A percentile compares a stretch with the other conserved stretches of the same genome.
These are phyloP conservation scores for Alternaria brassicicola DNA, from an alignment of 2,329 filamentous ascomycete species.

Conservation along the genomic window DNA sequence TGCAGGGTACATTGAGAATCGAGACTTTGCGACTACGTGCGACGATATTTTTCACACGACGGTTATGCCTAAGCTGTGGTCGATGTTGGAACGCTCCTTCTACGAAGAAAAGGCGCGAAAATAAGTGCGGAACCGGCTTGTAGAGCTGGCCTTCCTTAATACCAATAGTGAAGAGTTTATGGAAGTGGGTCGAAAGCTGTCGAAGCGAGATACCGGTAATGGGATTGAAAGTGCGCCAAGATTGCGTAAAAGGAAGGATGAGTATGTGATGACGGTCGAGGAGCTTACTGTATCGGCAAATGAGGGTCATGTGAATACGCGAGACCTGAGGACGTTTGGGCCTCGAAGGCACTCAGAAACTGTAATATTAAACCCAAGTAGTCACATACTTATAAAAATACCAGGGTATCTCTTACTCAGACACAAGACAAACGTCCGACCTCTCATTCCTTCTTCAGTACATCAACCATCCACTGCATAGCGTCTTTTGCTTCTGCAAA, in stretches of 20 bases:
- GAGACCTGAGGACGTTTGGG: background rate
- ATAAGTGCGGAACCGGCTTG: constrained; percentile 17
- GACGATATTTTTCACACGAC: constrained; percentile 29
- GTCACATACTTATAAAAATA: background rate
- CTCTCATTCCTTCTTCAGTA: constrained; percentile 36
- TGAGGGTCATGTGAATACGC: background rate
- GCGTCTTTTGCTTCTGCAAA: constrained; percentile 56
- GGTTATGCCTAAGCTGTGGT: constrained; percentile 30
- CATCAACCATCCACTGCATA: constrained; percentile 54
- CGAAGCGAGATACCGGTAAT: background rate
- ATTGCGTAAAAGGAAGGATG: background rate
- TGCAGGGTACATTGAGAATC: background rate
- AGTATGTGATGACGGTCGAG: background rate
- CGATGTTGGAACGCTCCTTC: constrained; percentile 31
- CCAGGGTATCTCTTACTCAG: constrained; percentile 8
- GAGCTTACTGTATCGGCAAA: background rate
- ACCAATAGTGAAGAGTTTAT: background rate
- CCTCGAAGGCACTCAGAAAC: background rate
- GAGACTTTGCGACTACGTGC: background rate
- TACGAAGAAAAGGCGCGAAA: constrained; percentile 26
- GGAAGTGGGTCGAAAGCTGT: background rate
- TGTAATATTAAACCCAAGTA: background rate
- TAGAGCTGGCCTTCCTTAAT: constrained; percentile 21
- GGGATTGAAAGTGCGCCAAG: background rate
- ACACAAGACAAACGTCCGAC: background rate